Percentiles rank a stretch among this genome's conserved stretches.
These are phyloP conservation scores for Xanthoconium separans DNA, from an alignment of 1,284 basidiomycete species.

Conservation along the genomic window DNA sequence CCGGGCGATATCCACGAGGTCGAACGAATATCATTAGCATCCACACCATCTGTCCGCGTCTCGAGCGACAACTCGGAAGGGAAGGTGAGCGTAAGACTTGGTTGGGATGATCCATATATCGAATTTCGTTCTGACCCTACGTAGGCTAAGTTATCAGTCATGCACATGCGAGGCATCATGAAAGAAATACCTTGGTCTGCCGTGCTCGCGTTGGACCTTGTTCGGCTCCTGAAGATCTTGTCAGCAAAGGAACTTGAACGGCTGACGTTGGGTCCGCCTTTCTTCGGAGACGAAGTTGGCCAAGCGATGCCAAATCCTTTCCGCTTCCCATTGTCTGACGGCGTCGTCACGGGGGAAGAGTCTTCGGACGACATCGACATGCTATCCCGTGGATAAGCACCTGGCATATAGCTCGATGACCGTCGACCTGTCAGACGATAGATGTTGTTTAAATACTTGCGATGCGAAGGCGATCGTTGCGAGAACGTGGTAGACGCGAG, in stretches of 20 bases:
- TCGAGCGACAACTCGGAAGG: constrained; percentile 19
- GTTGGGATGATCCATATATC: constrained; percentile 27
- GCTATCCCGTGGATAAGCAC: constrained; percentile 44
- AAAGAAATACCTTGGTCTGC: constrained; percentile 28
- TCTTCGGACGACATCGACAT: constrained; percentile 57
- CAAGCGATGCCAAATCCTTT: constrained; percentile 39
- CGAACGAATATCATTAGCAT: constrained; percentile 28
- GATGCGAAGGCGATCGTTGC: constrained; percentile 32
- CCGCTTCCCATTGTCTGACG: constrained; percentile 39
- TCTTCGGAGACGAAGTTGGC: constrained; percentile 50
- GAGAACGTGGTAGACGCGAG: constrained; percentile 34
- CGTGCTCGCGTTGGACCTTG: constrained; percentile 42
- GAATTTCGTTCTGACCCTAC: constrained; percentile 25
- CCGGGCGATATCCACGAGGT: constrained; percentile 43
- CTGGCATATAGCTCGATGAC: constrained; percentile 36
- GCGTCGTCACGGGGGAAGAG: constrained; percentile 47
- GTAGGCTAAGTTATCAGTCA: not conserved
- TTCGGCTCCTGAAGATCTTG: constrained; percentile 52
- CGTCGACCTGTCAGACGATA: constrained; percentile 42
- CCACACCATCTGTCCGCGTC: constrained; percentile 11
- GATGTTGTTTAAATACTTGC: constrained; percentile 47
- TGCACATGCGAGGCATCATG: not conserved
- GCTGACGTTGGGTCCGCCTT: constrained; percentile 36
- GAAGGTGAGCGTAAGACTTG: constrained; percentile 21
- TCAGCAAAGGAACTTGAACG: constrained; percentile 55